Percentiles rank a stretch among this genome's conserved stretches.
Evolutionary conservation across 1,284 basidiomycete genomes (phyloP).

Genomic region (Moesziomyces antarcticus): DNA sequence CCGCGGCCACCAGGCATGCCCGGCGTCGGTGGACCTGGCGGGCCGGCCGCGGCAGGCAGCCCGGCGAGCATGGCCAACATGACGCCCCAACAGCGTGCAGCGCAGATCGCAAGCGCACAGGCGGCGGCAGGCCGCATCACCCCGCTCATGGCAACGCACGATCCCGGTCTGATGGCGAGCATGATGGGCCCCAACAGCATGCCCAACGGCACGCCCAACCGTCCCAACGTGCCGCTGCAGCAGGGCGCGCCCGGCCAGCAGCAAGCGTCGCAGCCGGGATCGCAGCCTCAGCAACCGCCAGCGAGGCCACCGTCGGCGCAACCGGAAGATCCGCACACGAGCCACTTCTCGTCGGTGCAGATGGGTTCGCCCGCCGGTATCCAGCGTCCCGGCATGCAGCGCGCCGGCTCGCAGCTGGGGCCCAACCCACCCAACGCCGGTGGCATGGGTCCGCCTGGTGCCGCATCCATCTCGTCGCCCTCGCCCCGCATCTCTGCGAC

Average conservation of each 20-base stretch:
- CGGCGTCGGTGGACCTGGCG: constrained; percentile 15
- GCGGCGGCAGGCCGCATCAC: constrained; percentile 48
- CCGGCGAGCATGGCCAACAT: constrained; percentile 43
- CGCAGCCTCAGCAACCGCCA: neutral
- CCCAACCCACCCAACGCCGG: constrained; percentile 14
- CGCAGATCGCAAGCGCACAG: constrained; percentile 49
- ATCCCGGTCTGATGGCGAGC: constrained; percentile 57
- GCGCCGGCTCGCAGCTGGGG: constrained; percentile 32
- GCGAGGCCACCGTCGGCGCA: constrained; percentile 38
- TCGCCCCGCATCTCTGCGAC: constrained; percentile 41
- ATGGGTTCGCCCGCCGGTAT: constrained; percentile 49
- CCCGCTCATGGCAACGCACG: constrained; percentile 59
- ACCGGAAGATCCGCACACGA: constrained; percentile 28
- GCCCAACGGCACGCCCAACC: constrained; percentile 34
- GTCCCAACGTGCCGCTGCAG: constrained; percentile 31
- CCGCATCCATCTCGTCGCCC: constrained; percentile 46
- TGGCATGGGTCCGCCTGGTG: constrained; percentile 57
- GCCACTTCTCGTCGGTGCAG: constrained; percentile 39
- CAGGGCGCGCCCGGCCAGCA: constrained; percentile 41
- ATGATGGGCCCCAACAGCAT: constrained; percentile 53
- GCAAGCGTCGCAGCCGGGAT: constrained; percentile 26
- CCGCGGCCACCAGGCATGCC: constrained; percentile 37
- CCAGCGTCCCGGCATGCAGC: constrained; percentile 47
- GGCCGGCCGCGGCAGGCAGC: constrained; percentile 25
- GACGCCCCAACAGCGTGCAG: constrained; percentile 49